These are phyloP conservation scores for Exophiala phaeomuriformis DNA, from an alignment of 2,329 filamentous ascomycete genomes.

Conservation along the genomic window DNA sequence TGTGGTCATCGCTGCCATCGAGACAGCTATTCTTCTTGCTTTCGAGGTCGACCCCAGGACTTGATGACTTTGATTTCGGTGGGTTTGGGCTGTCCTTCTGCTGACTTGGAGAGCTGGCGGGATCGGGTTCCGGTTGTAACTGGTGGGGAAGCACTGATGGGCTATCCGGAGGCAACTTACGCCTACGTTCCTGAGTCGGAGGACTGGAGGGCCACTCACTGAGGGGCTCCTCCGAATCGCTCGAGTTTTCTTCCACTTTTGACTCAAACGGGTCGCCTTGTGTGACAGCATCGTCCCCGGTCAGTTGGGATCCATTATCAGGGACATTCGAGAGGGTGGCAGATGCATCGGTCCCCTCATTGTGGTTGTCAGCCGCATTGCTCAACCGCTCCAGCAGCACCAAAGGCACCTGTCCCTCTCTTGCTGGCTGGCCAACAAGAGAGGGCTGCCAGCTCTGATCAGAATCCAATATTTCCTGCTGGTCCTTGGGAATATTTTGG, in stretches of 20 bases:
- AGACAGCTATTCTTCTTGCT: too few species aligned
- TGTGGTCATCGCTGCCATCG: too few species aligned
- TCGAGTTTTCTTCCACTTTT: background rate
- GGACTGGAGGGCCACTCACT: constrained; percentile 1
- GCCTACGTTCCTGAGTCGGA: background rate
- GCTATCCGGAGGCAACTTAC: constrained; percentile 5
- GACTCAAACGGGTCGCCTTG: background rate
- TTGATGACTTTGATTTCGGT: background rate
- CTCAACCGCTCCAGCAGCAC: constrained; percentile 8
- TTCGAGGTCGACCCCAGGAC: too few species aligned
- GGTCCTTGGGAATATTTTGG: constrained; percentile 10
- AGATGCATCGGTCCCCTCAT: background rate
- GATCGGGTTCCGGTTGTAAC: background rate
- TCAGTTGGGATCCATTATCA: background rate
- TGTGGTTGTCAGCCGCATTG: constrained; percentile 7
- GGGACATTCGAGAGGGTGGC: background rate
- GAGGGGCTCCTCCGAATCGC: background rate
- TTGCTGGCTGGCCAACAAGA: constrained; percentile 15
- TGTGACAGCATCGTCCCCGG: background rate
- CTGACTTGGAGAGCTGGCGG: background rate
- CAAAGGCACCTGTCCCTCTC: constrained; percentile 18
- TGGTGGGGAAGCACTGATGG: constrained; percentile 1
- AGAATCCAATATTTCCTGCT: constrained; percentile 18
- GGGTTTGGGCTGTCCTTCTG: background rate
- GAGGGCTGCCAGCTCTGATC: constrained; percentile 27